Evolutionary conservation across 2,329 filamentous ascomycete species (phyloP), one percentile per base, ranked within the genome.

Genomic region (Colletotrichum camelliae): DNA sequence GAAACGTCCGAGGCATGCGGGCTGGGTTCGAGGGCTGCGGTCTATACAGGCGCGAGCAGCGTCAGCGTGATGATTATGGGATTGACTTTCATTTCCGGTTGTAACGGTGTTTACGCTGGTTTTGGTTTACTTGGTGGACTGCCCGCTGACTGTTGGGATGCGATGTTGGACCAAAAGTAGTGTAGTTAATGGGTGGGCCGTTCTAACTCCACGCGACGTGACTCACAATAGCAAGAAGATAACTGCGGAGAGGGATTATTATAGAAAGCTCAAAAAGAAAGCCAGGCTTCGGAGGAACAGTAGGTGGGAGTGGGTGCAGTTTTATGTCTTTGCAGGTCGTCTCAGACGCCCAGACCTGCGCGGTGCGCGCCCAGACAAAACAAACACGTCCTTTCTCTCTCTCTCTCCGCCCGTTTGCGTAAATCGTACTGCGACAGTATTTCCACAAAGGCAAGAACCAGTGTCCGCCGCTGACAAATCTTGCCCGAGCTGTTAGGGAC

Each of bases 1-100:
- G 70, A 48, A 48, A 74, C 70, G 12, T 73, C 70, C 35, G 74
- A 76, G 24, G n/a, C 60, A 16, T 77, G 68, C 52, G 78, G 77
- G 13, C 80, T 77, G 16, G 75, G 67, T 13, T 79, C 70, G 78
- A 77, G 74, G 69, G 80, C 75, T 81, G 78, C 73, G 80, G 81
- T 78, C 68, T 61, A 75, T 18, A 35, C 37, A 31, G 72, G 58
- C 65, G 66, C 70, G 21, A 70, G 27, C 35, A 85, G 78, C 13
- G 83, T 79, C 64, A 82, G 76, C 70, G 79, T 72, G 62, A 82
- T 33, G 67, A 85, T 60, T 21, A 82, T 72, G 52, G 81, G 67
- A 61, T 83, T 80, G 74, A 80, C 67, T 79, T 80, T 82, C 84
- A 86, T 86, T 71, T 29, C 58, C 79, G 77, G 64, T 70, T 65